A percentile compares a stretch with the other conserved stretches of the same genome.
phyloP scores from a whole-genome alignment of 148 eudicot genomes.

The Rhododendron ovatum region DNA sequence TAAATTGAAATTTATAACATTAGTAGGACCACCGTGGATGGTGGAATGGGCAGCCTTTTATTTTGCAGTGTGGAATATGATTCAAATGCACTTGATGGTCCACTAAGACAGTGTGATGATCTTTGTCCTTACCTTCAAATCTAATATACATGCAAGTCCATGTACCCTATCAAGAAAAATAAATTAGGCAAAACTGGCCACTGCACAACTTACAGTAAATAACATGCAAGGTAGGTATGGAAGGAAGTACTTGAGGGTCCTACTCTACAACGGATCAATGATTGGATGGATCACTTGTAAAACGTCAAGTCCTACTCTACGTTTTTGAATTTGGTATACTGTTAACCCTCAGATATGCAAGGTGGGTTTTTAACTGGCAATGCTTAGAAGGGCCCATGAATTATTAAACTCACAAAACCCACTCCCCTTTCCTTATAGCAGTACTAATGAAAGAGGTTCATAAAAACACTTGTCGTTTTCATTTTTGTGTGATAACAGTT shows the following conservation, averaged over 20 bases:
- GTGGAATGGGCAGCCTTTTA: not conserved
- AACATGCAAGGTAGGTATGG: conserved; percentile 30
- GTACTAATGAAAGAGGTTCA: conserved; percentile 9
- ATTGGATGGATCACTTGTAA: conserved; percentile 32
- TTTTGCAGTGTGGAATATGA: not conserved
- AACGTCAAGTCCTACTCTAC: not conserved
- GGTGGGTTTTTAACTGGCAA: not conserved
- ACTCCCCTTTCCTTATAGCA: conserved; percentile 13
- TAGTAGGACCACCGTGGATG: conserved; percentile 8
- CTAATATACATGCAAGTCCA: not conserved
- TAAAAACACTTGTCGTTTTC: conserved; percentile 13
- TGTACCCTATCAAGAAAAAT: not conserved
- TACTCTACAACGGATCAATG: conserved; percentile 27
- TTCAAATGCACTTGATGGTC: not conserved
- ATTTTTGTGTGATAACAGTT: conserved; percentile 11
- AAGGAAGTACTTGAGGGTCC: conserved; percentile 24
- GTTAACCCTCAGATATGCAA: not conserved
- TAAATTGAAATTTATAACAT: not conserved
- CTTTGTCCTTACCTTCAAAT: conserved; percentile 2
- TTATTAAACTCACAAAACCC: conserved; percentile 9
- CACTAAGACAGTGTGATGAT: conserved; percentile 7
- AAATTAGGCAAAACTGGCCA: not conserved
- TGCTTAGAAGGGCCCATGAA: conserved; percentile 18
- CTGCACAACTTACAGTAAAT: conserved; percentile 11
- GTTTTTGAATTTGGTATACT: too few relatives aligned